These are phyloP conservation scores for Phytophthora nicotianae DNA, from an alignment of 352 stramenopile species.

Conservation along the genomic window DNA sequence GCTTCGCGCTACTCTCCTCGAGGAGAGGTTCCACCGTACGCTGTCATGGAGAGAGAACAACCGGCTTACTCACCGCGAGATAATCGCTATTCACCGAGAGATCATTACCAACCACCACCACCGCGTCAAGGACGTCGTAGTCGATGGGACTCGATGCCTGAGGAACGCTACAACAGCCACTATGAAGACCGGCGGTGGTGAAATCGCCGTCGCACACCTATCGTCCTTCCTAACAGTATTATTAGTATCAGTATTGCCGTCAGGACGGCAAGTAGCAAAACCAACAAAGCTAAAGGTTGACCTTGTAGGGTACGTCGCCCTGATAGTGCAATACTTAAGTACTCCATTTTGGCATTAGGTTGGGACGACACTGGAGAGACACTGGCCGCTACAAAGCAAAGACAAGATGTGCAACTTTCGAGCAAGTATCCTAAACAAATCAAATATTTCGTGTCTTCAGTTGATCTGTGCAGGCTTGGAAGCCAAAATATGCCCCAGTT, in stretches of 20 bases:
- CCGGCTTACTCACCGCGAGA: slow-evolving; percentile 30
- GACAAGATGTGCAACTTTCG: background rate
- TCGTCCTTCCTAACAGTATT: slow-evolving; percentile 43
- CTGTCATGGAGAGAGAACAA: slow-evolving; percentile 38
- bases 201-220: slow-evolving; percentile 14
- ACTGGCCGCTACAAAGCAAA: background rate
- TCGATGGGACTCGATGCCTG: slow-evolving; percentile 46
- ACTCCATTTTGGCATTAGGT: slow-evolving; percentile 30
- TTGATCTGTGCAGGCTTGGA: slow-evolving; percentile 9
- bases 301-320: slow-evolving; percentile 37
- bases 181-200: slow-evolving; percentile 42
- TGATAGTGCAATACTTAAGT: slow-evolving; percentile 32
- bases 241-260: slow-evolving; percentile 48
- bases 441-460: slow-evolving; percentile 33
- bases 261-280: slow-evolving; percentile 38
- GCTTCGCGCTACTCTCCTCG: slow-evolving; percentile 36
- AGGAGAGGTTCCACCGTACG: slow-evolving; percentile 23
- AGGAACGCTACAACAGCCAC: slow-evolving; percentile 37
- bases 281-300: slow-evolving; percentile 38
- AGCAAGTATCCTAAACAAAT: slow-evolving; percentile 31
- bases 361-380: slow-evolving; percentile 17
- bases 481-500: slow-evolving; percentile 1
- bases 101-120: slow-evolving; percentile 34
- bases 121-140: slow-evolving; percentile 30
- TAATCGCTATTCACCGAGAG: slow-evolving; percentile 28